Evolutionary conservation across 1,284 basidiomycete genomes (phyloP).

Genomic region (Salmacisia buchloeana): DNA sequence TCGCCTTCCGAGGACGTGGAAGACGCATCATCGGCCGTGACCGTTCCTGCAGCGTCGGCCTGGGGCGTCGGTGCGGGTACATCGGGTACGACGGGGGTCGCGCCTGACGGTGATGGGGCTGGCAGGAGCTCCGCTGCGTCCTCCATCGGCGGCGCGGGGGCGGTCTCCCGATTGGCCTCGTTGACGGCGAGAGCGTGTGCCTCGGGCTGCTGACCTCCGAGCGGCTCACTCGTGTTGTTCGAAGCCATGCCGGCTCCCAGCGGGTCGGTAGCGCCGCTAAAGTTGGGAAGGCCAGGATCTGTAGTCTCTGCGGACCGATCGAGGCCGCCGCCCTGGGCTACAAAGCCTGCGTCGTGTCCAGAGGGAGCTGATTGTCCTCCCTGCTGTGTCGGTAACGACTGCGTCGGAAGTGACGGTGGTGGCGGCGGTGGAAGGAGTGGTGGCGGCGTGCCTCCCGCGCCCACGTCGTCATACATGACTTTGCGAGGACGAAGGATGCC

Average conservation of each 20-base stretch:
- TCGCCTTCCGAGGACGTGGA: background rate
- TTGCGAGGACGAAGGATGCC: slow-evolving; percentile 3
- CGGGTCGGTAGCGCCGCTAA: too few species aligned
- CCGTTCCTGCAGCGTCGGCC: background rate
- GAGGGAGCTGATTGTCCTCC: background rate
- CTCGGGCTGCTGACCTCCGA: background rate
- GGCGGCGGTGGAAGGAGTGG: background rate
- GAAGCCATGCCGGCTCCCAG: too few species aligned
- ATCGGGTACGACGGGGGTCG: background rate
- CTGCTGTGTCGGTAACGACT: background rate
- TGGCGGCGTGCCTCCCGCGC: background rate
- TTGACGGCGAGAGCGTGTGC: background rate
- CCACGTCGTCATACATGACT: slow-evolving; percentile 7
- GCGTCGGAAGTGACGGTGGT: background rate
- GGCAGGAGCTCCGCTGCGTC: slow-evolving; percentile 4
- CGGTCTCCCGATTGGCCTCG: background rate
- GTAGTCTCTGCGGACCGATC: too few species aligned
- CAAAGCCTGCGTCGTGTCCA: background rate
- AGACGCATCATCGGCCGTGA: background rate
- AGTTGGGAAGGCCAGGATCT: too few species aligned
- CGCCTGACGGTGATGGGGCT: background rate
- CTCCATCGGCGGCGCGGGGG: background rate
- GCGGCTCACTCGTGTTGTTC: too few species aligned
- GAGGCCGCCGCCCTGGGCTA: background rate
- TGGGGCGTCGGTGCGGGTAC: background rate